A percentile compares a stretch with the other conserved stretches of the same genome.
These are phyloP conservation scores for Bimuria novae-zelandiae DNA, from an alignment of 2,329 filamentous ascomycete species.

Conservation along the genomic window DNA sequence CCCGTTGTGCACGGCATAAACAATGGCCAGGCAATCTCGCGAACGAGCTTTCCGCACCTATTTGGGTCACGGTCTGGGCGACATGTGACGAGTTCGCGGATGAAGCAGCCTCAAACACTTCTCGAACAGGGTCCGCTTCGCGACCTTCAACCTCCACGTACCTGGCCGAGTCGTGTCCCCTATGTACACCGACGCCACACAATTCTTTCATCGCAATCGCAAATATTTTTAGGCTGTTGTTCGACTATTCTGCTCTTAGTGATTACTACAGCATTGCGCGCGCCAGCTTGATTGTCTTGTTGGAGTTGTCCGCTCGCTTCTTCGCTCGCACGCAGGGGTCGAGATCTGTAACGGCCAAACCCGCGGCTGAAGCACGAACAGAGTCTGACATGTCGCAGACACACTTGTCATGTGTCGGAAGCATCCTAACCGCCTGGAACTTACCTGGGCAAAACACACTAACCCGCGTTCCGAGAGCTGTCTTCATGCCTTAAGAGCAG, in stretches of 20 bases:
- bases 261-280: background rate
- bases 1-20: constrained; percentile 12
- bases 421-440: constrained; percentile 32
- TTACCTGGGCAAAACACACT: constrained; percentile 31
- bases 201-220: background rate
- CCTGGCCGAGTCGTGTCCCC: background rate
- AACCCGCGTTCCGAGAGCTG: constrained; percentile 23
- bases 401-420: constrained; percentile 38
- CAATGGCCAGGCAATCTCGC: constrained; percentile 23
- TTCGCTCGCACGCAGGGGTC: constrained; percentile 20
- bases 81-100: constrained; percentile 17
- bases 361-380: constrained; percentile 43
- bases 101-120: constrained; percentile 42
- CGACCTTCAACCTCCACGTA: constrained; percentile 24
- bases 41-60: constrained; percentile 24
- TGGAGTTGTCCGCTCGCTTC: constrained; percentile 1
- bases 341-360: constrained; percentile 28
- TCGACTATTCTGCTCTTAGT: background rate
- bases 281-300: background rate
- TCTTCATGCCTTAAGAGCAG: constrained; percentile 46
- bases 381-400: constrained; percentile 45
- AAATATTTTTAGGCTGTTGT: background rate
- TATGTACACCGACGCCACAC: background rate
- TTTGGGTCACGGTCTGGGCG: constrained; percentile 19
- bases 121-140: constrained; percentile 43